A percentile compares a stretch with the other conserved stretches of the same genome.
Conservation (phyloP, 2,329 filamentous ascomycete species). For the Beauveria bassiana region DNA sequence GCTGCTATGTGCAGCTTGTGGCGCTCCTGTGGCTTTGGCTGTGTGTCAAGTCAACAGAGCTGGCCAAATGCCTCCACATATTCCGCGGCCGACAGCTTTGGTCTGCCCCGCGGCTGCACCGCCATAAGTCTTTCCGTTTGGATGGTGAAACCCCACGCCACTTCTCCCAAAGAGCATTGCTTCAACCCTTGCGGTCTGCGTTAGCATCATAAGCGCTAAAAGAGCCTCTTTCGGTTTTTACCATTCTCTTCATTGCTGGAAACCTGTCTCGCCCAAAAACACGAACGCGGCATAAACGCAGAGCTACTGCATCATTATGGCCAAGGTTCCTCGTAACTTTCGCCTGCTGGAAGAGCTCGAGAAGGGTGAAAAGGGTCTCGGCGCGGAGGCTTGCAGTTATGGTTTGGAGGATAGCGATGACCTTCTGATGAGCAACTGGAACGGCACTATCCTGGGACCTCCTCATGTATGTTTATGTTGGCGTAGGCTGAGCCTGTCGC, state of each 20-base stretch:
- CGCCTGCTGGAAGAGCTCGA: slow-evolving; percentile 94
- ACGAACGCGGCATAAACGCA: not conserved
- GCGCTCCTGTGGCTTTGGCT: too few relatives aligned
- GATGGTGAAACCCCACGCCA: not conserved
- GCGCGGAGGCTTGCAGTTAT: slow-evolving; percentile 95
- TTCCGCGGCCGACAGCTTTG: not conserved
- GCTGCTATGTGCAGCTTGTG: not conserved
- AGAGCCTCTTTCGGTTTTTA: not conserved
- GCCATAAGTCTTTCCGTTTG: not conserved
- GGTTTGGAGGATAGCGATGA: slow-evolving; percentile 92
- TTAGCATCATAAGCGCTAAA: not conserved
- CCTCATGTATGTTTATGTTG: slow-evolving; percentile 65
- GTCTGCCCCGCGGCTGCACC: slow-evolving; percentile 9
- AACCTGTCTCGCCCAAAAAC: not conserved
- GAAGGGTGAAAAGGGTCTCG: slow-evolving; percentile 96
- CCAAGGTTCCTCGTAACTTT: slow-evolving; percentile 86
- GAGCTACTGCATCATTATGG: slow-evolving; percentile 23
- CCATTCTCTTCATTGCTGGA: not conserved
- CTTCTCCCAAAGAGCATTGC: not conserved
- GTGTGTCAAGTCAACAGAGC: not conserved
- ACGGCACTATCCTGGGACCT: slow-evolving; percentile 92
- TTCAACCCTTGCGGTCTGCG: not conserved
- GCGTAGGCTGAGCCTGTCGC: not conserved
- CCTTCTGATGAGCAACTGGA: slow-evolving; percentile 97
- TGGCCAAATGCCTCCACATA: slow-evolving; percentile 1